Conservation (phyloP, 768 basidiomycete species). For the Kwoniella mangroviensis region DNA sequence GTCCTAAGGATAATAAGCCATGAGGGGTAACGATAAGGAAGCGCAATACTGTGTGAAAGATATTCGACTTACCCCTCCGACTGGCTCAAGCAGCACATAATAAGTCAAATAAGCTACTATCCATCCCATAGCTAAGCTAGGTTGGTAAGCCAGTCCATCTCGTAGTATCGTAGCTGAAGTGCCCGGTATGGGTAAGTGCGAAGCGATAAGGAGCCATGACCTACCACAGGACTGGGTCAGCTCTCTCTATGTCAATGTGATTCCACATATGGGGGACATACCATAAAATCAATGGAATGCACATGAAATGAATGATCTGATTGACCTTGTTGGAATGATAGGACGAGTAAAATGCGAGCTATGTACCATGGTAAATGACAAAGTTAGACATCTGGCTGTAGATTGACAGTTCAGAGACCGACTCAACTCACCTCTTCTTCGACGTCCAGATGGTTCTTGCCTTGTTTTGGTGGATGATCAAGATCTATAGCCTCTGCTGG, state of each 20-base stretch:
- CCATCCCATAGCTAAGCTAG: conserved; percentile 69
- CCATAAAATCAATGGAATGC: conserved; percentile 85
- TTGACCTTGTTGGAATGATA: conserved; percentile 87
- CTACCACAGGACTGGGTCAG: conserved; percentile 11
- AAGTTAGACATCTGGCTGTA: no score
- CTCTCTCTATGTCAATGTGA: no score
- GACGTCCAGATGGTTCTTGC: conserved; percentile 27
- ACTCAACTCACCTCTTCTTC: conserved; percentile 45
- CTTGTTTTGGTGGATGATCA: conserved; percentile 15
- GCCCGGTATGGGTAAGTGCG: conserved; percentile 34
- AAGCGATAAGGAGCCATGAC: conserved; percentile 37
- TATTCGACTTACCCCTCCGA: conserved; percentile 70
- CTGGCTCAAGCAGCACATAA: conserved; percentile 79
- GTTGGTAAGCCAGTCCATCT: conserved; percentile 65
- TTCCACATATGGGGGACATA: conserved; percentile 42
- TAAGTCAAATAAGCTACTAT: conserved; percentile 70
- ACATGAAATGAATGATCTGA: conserved; percentile 80
- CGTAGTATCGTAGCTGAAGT: conserved; percentile 25
- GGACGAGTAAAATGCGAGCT: conserved; percentile 92
- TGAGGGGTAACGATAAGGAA: neutral
- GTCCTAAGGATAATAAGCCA: neutral
- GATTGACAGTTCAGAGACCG: neutral
- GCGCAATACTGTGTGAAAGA: neutral
- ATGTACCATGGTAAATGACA: no score
- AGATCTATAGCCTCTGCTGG: conserved; percentile 32